Evolutionary conservation across 2,329 filamentous ascomycete species (phyloP).

Genomic region (Diaporthe aspalathi): DNA sequence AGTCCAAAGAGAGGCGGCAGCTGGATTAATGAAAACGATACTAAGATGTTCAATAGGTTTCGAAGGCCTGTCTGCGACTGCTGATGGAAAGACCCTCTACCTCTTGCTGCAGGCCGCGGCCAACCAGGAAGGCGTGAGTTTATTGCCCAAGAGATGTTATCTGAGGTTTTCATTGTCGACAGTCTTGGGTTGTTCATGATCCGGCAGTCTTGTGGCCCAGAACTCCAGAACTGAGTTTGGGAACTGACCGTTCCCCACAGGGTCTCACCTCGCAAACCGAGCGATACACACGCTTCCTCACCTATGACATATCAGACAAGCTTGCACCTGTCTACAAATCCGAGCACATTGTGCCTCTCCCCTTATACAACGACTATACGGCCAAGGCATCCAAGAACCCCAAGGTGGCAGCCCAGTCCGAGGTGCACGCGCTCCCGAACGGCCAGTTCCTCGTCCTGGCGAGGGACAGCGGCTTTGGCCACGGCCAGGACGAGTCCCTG

Average conservation of each 20-base stretch:
- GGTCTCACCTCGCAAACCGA: conserved; percentile 31
- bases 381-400: conserved; percentile 51
- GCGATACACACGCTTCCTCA: conserved; percentile 69
- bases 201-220: background rate
- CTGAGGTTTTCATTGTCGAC: no score
- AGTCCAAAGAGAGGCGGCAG: background rate
- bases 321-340: conserved; percentile 59
- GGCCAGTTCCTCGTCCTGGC: conserved; percentile 75
- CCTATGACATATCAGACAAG: conserved; percentile 60
- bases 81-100: conserved; percentile 72
- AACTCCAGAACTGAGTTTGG: background rate
- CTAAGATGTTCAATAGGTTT: conserved; percentile 55
- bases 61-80: conserved; percentile 73
- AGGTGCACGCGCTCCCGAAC: conserved; percentile 72
- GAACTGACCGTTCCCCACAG: background rate
- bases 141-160: conserved; percentile 47
- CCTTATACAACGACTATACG: conserved; percentile 64
- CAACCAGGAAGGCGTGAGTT: conserved; percentile 64
- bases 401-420: conserved; percentile 73
- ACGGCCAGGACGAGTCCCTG: conserved; percentile 61
- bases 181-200: no score
- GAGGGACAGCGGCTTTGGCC: conserved; percentile 71
- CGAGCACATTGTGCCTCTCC: conserved; percentile 76
- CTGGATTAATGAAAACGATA: no score
- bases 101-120: conserved; percentile 74